Conservation (phyloP, 129 eudicot genomes). For the Centrapalus pauciflorus region DNA sequence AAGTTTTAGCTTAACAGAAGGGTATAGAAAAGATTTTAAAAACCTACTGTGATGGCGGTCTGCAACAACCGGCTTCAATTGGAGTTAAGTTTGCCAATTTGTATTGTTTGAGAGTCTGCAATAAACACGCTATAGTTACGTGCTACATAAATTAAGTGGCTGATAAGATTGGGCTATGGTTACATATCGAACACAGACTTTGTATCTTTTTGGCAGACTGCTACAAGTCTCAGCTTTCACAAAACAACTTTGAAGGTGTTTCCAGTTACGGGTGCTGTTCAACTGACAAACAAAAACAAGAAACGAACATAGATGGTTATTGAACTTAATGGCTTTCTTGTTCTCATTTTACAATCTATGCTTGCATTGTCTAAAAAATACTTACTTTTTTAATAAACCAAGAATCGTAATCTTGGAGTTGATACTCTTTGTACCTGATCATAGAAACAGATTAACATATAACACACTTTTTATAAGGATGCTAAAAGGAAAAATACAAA, state of each 20-base stretch:
- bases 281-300: constrained; percentile 51
- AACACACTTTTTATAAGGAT: not conserved
- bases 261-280: constrained; percentile 73
- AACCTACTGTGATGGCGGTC: constrained; percentile 87
- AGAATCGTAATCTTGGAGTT: constrained; percentile 84
- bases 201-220: constrained; percentile 59
- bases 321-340: not conserved
- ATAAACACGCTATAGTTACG: constrained; percentile 4
- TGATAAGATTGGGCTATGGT: not conserved
- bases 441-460: constrained; percentile 13
- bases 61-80: constrained; percentile 89
- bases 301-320: not conserved
- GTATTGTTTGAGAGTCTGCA: constrained; percentile 69
- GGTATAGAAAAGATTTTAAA: not conserved
- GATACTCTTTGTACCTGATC: constrained; percentile 86
- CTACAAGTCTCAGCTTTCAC: constrained; percentile 68
- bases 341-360: not conserved
- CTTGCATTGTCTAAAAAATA: not conserved
- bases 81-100: constrained; percentile 67
- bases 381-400: constrained; percentile 80
- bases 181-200: constrained; percentile 33
- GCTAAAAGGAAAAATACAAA: not conserved
- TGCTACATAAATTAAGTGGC: constrained; percentile 1
- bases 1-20: not conserved
- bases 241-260: constrained; percentile 73